Conservation (phyloP, 1,284 basidiomycete genomes). For the Thecaphora frezii region DNA sequence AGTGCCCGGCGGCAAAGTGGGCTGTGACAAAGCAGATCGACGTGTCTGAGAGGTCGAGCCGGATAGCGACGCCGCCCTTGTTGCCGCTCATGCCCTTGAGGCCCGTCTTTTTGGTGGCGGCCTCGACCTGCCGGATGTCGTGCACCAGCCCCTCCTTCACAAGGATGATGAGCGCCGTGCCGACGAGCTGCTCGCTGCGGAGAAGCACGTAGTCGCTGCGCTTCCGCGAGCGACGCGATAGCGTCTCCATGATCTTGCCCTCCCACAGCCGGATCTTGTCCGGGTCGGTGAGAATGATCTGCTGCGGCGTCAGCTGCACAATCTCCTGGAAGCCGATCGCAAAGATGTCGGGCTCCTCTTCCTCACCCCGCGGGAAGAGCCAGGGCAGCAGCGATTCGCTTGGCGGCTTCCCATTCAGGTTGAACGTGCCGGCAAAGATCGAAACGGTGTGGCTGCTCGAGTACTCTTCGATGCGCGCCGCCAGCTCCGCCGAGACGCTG, state of each 20-base stretch:
- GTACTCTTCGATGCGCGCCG: slow-evolving; percentile 72
- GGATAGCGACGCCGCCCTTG: slow-evolving; percentile 82
- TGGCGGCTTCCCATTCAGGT: slow-evolving; percentile 85
- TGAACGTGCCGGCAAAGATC: slow-evolving; percentile 90
- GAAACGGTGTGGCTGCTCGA: slow-evolving; percentile 73
- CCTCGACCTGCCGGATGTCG: slow-evolving; percentile 86
- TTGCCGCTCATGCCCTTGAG: slow-evolving; percentile 95
- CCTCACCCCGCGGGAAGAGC: slow-evolving; percentile 71
- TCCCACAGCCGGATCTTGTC: slow-evolving; percentile 81
- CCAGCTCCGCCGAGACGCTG: slow-evolving; percentile 68
- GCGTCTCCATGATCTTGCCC: slow-evolving; percentile 73
- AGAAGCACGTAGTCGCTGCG: slow-evolving; percentile 78
- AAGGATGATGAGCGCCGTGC: slow-evolving; percentile 84
- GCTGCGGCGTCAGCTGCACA: slow-evolving; percentile 91
- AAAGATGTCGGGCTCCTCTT: slow-evolving; percentile 58
- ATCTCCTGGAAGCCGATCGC: slow-evolving; percentile 87
- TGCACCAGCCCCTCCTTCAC: slow-evolving; percentile 75
- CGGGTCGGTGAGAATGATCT: slow-evolving; percentile 88
- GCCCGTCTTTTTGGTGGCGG: slow-evolving; percentile 91
- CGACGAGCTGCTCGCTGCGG: slow-evolving; percentile 92
- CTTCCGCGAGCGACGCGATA: slow-evolving; percentile 71
- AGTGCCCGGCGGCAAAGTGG: slow-evolving; percentile 90
- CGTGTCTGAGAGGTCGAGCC: slow-evolving; percentile 85
- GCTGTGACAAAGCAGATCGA: slow-evolving; percentile 93
- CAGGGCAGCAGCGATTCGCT: slow-evolving; percentile 80